Percentiles rank a stretch among this genome's conserved stretches.
phyloP scores from a whole-genome alignment of 805 yeast genomes.

The Cephaloascus albidus region DNA sequence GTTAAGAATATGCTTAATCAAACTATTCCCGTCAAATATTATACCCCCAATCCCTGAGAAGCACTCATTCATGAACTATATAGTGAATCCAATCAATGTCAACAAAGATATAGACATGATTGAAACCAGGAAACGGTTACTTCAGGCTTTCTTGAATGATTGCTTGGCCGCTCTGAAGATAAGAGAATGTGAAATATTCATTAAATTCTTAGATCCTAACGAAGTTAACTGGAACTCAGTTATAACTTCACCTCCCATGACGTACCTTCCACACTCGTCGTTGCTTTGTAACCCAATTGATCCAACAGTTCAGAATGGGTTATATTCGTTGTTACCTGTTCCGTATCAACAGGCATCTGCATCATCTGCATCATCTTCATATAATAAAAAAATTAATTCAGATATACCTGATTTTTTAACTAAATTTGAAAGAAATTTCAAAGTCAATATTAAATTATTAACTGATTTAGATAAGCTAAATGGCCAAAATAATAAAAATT shows the following conservation, averaged over 20 bases:
- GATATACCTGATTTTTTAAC: conserved; percentile 22
- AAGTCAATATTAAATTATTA: conserved; percentile 20
- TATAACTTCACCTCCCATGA: conserved; percentile 35
- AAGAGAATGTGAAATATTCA: conserved; percentile 24
- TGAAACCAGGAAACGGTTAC: conserved; percentile 37
- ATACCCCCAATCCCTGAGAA: conserved; percentile 37
- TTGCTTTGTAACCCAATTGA: conserved; percentile 39
- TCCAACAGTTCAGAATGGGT: conserved; percentile 45
- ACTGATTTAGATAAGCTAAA: conserved; percentile 25
- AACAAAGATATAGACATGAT: conserved; percentile 26
- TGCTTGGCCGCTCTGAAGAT: conserved; percentile 23
- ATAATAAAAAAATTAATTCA: neutral
- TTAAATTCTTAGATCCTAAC: conserved; percentile 41
- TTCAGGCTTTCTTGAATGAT: conserved; percentile 32
- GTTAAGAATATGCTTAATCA: conserved; percentile 24
- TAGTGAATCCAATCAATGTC: conserved; percentile 28
- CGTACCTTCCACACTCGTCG: conserved; percentile 35
- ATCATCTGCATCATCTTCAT: neutral
- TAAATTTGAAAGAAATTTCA: conserved; percentile 22
- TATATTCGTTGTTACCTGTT: conserved; percentile 37
- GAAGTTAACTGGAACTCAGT: conserved; percentile 44
- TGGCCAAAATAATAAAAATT: conserved; percentile 27
- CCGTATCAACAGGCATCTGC: conserved; percentile 5
- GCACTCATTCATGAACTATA: conserved; percentile 34
- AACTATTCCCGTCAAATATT: conserved; percentile 27